phyloP scores from a whole-genome alignment of 805 yeast species.

The Ogataea allantospora region DNA sequence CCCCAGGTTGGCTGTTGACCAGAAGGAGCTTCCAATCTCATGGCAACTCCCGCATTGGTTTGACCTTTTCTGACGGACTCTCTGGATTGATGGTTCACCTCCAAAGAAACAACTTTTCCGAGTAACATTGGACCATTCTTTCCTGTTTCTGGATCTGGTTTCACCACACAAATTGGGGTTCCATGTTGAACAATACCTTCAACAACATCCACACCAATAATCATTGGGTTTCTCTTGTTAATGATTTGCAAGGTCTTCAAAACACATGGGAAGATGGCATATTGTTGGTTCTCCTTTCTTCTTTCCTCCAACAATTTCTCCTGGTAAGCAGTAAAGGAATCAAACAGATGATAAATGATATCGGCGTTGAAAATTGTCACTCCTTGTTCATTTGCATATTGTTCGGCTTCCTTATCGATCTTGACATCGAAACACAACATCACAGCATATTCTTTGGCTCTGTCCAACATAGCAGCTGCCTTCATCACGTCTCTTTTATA shows the following conservation, averaged over 20 bases:
- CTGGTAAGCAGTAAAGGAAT: constrained; percentile 91
- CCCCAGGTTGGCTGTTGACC: constrained; percentile 98
- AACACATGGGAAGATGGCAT: constrained; percentile 94
- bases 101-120: constrained; percentile 90
- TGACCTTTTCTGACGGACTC: constrained; percentile 88
- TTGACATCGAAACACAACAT: constrained; percentile 98
- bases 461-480: constrained; percentile 94
- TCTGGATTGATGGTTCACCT: constrained; percentile 87
- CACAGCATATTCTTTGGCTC: constrained; percentile 93
- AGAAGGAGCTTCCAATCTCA: constrained; percentile 92
- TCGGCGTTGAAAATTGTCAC: constrained; percentile 93
- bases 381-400: constrained; percentile 91
- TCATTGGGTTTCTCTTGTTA: constrained; percentile 98
- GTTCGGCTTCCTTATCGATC: constrained; percentile 97
- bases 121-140: constrained; percentile 66
- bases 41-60: constrained; percentile 97
- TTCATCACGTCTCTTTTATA: constrained; percentile 98
- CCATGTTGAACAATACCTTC: constrained; percentile 91
- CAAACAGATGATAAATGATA: constrained; percentile 94
- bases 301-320: constrained; percentile 81
- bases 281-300: constrained; percentile 82
- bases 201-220: constrained; percentile 94
- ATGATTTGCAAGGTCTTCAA: constrained; percentile 92
- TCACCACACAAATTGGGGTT: constrained; percentile 94
- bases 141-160: constrained; percentile 81